Base-by-base conservation (phyloP, 1,284 basidiomycete species). In the Ustilago crameri region DNA sequence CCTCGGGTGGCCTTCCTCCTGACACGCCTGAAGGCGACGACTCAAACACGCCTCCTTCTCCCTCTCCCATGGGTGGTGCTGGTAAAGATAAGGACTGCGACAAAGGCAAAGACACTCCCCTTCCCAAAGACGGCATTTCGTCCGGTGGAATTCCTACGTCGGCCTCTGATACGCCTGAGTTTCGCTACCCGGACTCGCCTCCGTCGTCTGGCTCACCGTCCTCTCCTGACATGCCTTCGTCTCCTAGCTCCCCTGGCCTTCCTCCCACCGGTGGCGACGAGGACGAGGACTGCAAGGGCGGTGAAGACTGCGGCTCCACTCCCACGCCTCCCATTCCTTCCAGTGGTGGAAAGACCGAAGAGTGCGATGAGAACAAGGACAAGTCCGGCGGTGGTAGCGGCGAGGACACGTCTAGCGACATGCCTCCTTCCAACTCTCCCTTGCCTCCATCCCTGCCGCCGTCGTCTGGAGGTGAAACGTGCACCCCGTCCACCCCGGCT, bases 61-160 rank as follows among this genome's bases (percentile, higher is more conserved):
- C 30, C 12, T 30, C 30, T 30, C 12, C 52, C 10, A 37, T 24
- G 3, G 46, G 23, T 7, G 7, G 7, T 30, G 30, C 30, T 22
- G 22, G 23, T 18, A 20, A 22, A 2, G 51, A 49, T 3, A n/a
- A 51, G 12, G 43, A 51, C 3, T 47, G 49, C 44, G 50, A 50
- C 8, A 34, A 61, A 23, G 20, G n/a, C n/a, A n/a, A n/a, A n/a
- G n/a, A n/a, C n/a, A 49, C 49, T 30, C 24, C 49, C 32, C 14
- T 27, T 22, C 47, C 49, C 26, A 26, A 20, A 35, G 41, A 26
- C 10, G 50, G 50, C n/a, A 41, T 35, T 9, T 44, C 50, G 9
- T 51, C 50, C 2, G 45, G 45, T 38, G 20, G 30, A 20, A 38
- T 14, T 0, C 48, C 48, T 40, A 26, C 48, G 12, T 30, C 37